phyloP scores from a whole-genome alignment of 2,329 filamentous ascomycete species.

The Decorospora gaudefroyi region DNA sequence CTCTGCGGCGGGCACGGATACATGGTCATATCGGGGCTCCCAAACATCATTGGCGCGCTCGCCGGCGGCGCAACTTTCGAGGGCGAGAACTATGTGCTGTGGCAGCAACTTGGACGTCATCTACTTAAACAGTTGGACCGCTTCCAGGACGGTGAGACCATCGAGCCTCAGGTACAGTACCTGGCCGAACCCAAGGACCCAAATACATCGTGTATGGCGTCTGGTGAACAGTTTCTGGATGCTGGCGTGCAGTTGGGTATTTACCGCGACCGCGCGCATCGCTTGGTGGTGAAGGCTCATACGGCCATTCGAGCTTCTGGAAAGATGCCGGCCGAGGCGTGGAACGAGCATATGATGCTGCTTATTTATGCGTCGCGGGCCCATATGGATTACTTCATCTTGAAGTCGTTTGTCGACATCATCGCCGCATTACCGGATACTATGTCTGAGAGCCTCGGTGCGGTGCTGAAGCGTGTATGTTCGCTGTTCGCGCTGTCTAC shows the following conservation, averaged over 20 bases:
- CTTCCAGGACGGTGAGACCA: constrained; percentile 6
- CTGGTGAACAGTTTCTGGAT: constrained; percentile 20
- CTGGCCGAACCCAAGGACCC: constrained; percentile 5
- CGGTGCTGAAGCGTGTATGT: constrained; percentile 40
- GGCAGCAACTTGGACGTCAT: constrained; percentile 46
- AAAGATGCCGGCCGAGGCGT: constrained; percentile 21
- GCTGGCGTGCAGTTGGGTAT: constrained; percentile 24
- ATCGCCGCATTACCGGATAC: constrained; percentile 5
- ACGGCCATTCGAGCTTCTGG: constrained; percentile 5
- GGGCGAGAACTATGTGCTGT: constrained; percentile 52
- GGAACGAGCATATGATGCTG: constrained; percentile 37
- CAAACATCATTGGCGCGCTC: constrained; percentile 35
- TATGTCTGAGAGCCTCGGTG: constrained; percentile 12
- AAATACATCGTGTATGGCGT: not conserved
- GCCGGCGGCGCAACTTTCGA: constrained; percentile 43
- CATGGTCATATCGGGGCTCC: constrained; percentile 41
- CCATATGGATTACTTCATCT: constrained; percentile 36
- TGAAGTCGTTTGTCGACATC: constrained; percentile 23
- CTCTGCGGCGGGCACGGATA: constrained; percentile 50
- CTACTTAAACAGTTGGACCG: constrained; percentile 33
- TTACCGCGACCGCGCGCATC: constrained; percentile 30
- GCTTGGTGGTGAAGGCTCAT: constrained; percentile 16
- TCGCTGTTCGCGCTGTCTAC: constrained; percentile 54
- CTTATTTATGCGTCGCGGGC: constrained; percentile 30
- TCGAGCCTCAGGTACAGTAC: constrained; percentile 4